phyloP scores from a whole-genome alignment of 305 asterid genomes.

The Fraxinus platypoda region DNA sequence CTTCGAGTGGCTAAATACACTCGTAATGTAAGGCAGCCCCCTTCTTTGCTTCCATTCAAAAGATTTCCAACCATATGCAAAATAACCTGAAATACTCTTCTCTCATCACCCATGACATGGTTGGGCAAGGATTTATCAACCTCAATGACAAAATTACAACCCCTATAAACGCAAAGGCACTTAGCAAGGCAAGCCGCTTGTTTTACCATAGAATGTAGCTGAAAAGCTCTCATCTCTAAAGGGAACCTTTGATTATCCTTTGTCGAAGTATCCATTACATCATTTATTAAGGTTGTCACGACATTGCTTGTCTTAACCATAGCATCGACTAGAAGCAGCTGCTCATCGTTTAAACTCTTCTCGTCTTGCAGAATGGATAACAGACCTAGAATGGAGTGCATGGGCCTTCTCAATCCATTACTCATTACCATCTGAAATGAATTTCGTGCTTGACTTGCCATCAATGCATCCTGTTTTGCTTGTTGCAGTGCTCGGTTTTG shows the following conservation, averaged over 20 bases:
- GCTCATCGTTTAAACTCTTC: slow-evolving; percentile 49
- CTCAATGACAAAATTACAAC: slow-evolving; percentile 55
- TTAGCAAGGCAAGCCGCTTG: slow-evolving; percentile 83
- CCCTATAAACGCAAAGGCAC: slow-evolving; percentile 67
- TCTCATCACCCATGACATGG: slow-evolving; percentile 88
- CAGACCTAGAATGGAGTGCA: slow-evolving; percentile 91
- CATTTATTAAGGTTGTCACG: slow-evolving; percentile 67
- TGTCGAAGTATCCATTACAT: slow-evolving; percentile 72
- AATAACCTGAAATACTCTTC: slow-evolving; percentile 80
- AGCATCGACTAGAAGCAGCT: slow-evolving; percentile 64
- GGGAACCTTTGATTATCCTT: slow-evolving; percentile 69
- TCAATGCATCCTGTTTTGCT: slow-evolving; percentile 76
- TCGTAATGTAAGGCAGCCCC: slow-evolving; percentile 57
- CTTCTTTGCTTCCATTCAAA: slow-evolving; percentile 49
- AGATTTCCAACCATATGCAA: slow-evolving; percentile 85
- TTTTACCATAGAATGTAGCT: slow-evolving; percentile 65
- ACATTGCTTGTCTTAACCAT: slow-evolving; percentile 81
- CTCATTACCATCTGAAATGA: slow-evolving; percentile 90
- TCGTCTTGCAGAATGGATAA: slow-evolving; percentile 80
- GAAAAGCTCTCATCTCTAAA: slow-evolving; percentile 65
- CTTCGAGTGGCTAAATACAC: slow-evolving; percentile 49
- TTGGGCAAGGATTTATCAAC: slow-evolving; percentile 71
- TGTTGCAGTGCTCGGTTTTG: slow-evolving; percentile 82
- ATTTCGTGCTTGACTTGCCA: slow-evolving; percentile 87
- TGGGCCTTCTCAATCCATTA: slow-evolving; percentile 84